Conservation (phyloP, 495 filamentous ascomycete species). For the Talaromyces trachyspermus region DNA sequence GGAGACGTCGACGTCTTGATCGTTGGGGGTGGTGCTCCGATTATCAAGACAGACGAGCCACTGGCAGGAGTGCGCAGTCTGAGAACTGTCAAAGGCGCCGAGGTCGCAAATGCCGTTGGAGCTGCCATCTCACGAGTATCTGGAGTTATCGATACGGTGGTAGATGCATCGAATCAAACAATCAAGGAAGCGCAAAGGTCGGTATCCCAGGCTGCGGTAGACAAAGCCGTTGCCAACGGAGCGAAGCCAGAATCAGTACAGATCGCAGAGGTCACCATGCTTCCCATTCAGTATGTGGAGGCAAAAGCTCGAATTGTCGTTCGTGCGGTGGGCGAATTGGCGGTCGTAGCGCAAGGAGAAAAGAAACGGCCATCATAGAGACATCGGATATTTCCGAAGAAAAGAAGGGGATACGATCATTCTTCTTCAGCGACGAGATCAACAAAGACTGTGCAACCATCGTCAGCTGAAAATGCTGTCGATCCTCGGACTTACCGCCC, state of each 20-base stretch:
- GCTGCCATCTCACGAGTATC: constrained; percentile 39
- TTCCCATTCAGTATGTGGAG: constrained; percentile 32
- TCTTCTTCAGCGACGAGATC: neutral
- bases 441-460: neutral
- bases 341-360: constrained; percentile 6
- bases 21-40: constrained; percentile 21
- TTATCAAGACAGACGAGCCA: constrained; percentile 14
- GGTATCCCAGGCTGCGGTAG: constrained; percentile 27
- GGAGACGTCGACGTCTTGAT: constrained; percentile 17
- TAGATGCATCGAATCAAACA: constrained; percentile 29
- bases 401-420: too few relatives aligned
- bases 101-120: constrained; percentile 49
- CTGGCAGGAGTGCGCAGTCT: constrained; percentile 15
- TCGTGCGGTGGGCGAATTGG: constrained; percentile 26
- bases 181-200: constrained; percentile 25
- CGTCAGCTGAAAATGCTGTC: neutral
- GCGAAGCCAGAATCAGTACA: constrained; percentile 21
- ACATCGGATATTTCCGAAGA: too few relatives aligned
- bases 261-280: constrained; percentile 25
- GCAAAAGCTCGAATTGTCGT: constrained; percentile 27
- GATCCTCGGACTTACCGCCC: constrained; percentile 13
- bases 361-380: too few relatives aligned
- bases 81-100: constrained; percentile 13
- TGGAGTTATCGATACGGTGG: constrained; percentile 32
- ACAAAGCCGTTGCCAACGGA: constrained; percentile 32